Evolutionary conservation across 305 asterid species (phyloP), one percentile per base, ranked within the genome.

Genomic region (Rubia tinctorum): DNA sequence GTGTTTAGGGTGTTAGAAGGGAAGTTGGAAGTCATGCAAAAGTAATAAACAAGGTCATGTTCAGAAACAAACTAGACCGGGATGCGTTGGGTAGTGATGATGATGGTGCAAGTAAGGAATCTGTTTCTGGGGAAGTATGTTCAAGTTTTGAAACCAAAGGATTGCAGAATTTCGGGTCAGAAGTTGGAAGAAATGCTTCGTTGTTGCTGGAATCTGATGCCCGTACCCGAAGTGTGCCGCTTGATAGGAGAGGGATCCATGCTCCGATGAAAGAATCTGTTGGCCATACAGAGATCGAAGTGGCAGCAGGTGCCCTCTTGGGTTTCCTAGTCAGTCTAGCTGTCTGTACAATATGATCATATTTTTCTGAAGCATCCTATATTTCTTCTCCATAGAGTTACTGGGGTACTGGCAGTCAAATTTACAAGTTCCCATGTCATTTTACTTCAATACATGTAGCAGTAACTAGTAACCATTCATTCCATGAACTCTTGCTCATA

Each of bases 11-110:
- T 71, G 98, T 91, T 30, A 79, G 98, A 81, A 86, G 97, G 87
- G 97, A 94, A 86, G 98, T 91, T 39, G 98, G 98, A 20, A 80
- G 69, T 77, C 98, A 91, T 42, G 97, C 97, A 23, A 94, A 82
- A 81, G 88, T 78, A 14, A 51, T 94, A 69, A 94, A 94, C 75
- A 88, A 73, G 78, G 83, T 80, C 66, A 42, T 90, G 74, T 80
- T 82, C 0, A 79, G 76, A 72, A 55, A 80, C 68, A 76, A 78
- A 66, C 39, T 78, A 45, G 59, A 74, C 73, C 59, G 86, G 59
- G 71, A 73, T 73, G 75, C 88, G 40, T 68, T 72, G 64, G 44
- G 69, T 37, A 25, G 25, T 4, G 86, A 79, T 66, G 71, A 9
- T 65, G 30, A 9, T 2, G 87, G 77, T 71, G 73, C 74, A 39